Base-by-base conservation (phyloP, 352 stramenopile species). In the Peronospora belbahrii region DNA sequence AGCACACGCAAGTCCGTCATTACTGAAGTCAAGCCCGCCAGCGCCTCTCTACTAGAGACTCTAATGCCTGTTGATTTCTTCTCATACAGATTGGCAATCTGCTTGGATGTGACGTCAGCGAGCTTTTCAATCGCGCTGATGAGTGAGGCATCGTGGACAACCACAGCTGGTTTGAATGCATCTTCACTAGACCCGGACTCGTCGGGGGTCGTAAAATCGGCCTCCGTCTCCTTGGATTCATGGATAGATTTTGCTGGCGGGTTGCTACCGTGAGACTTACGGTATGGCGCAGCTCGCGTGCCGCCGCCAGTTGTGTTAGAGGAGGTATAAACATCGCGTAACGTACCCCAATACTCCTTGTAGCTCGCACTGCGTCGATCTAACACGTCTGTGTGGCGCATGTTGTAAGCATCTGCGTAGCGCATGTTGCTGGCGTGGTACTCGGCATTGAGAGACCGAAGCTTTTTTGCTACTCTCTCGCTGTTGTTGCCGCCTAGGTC, bases 331-430 rank as follows among this genome's bases (percentile, higher is more conserved):
- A 85, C 67, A 36, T 88, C 59, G 23, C 72, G 67, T 7, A 88
- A 38, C 9, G 72, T 86, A 14, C 70, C 73, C 72, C 74, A 86
- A 45, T 85, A 88, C 44, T 83, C 59, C 52, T 85, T 84, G 50
- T 84, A 84, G 37, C 58, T 62, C 15, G 67, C 57, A 49, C 67
- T 85, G 19, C 59, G 48, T 24, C 65, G 72, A 55, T 85, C 73
- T 20, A 62, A 63, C 6, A 65, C 40, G 15, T 70, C 51, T 4
- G 47, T 36, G 10, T 59, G 52, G 20, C 61, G 57, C 39, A 83
- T 61, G n/a, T 66, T 67, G 24, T 65, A 79, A 6, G 36, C 52
- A 32, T 70, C 61, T 37, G 50, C 48, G 7, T 58, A 52, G 14
- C 61, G 57, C 53, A 83, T 64, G 36, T 64, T 67, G 31, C 74